These are phyloP conservation scores for Dacryopinax primogenitus DNA, from an alignment of 768 basidiomycete species.

Conservation along the genomic window DNA sequence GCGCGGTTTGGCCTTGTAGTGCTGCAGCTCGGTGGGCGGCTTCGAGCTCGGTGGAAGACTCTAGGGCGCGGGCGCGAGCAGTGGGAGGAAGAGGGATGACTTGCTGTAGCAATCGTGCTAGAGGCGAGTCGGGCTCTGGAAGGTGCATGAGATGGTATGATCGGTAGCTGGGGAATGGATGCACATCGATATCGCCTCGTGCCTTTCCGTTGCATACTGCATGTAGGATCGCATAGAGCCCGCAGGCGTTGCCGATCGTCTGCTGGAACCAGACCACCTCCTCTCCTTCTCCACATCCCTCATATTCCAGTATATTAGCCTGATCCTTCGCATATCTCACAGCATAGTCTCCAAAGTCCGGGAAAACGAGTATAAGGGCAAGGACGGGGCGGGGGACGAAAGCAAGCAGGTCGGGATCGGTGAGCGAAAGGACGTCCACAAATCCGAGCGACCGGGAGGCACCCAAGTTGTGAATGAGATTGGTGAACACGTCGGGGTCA, in stretches of 20 bases:
- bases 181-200: slow-evolving; percentile 1
- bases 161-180: background rate
- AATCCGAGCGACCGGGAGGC: background rate
- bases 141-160: background rate
- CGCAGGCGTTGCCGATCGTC: slow-evolving; percentile 12
- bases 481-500: slow-evolving; percentile 11
- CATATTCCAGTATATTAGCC: slow-evolving; percentile 5
- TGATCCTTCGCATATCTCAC: background rate
- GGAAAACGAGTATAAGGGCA: slow-evolving; percentile 11
- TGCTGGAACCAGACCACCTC: slow-evolving; percentile 10
- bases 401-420: slow-evolving; percentile 11
- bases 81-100: slow-evolving; percentile 5
- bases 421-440: slow-evolving; percentile 12
- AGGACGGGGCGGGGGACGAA: slow-evolving; percentile 10
- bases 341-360: background rate
- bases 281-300: slow-evolving; percentile 5
- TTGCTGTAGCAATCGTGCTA: slow-evolving; percentile 5
- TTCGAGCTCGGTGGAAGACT: slow-evolving; percentile 11
- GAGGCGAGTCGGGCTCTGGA: slow-evolving; percentile 1
- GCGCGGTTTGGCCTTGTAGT: slow-evolving; percentile 7
- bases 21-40: slow-evolving; percentile 1
- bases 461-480: slow-evolving; percentile 10
- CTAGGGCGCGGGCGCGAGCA: slow-evolving; percentile 10
- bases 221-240: slow-evolving; percentile 12
- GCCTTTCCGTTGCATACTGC: slow-evolving; percentile 10